A percentile compares a stretch with the other conserved stretches of the same genome.
These are phyloP conservation scores for Ilyonectria mors-panacis DNA, from an alignment of 2,329 filamentous ascomycete species.

Conservation along the genomic window DNA sequence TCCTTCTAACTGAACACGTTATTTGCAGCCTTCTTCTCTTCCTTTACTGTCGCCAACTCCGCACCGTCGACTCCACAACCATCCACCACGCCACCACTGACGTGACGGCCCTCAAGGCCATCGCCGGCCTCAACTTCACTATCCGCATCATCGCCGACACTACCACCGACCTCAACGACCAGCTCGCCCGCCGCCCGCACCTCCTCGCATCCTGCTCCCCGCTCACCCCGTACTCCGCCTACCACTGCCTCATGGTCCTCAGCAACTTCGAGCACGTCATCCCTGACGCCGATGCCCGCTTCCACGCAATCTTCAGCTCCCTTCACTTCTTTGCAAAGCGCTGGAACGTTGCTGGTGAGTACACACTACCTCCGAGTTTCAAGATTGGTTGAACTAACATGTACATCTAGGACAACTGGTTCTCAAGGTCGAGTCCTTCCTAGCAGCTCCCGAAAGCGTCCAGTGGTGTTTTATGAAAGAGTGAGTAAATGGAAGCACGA, in stretches of 20 bases:
- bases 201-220: constrained; percentile 53
- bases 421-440: constrained; percentile 46
- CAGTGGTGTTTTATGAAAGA: constrained; percentile 46
- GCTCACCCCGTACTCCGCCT: constrained; percentile 53
- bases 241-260: constrained; percentile 53
- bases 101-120: constrained; percentile 53
- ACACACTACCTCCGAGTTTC: background rate
- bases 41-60: constrained; percentile 53
- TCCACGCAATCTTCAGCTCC: constrained; percentile 53
- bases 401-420: constrained; percentile 46
- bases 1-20: constrained; percentile 1
- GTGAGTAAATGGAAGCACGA: constrained; percentile 4
- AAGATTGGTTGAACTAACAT: constrained; percentile 27
- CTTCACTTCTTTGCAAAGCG: constrained; percentile 54
- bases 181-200: constrained; percentile 51
- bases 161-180: constrained; percentile 53
- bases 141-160: constrained; percentile 55
- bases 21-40: constrained; percentile 50
- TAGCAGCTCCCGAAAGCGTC: constrained; percentile 44
- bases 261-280: constrained; percentile 53
- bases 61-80: constrained; percentile 43
- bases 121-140: constrained; percentile 56
- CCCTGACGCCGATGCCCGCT: constrained; percentile 50
- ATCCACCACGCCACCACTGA: constrained; percentile 44
- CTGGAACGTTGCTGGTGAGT: constrained; percentile 53